These are phyloP conservation scores for Albophoma yamanashiensis DNA, from an alignment of 2,329 filamentous ascomycete genomes.

Conservation along the genomic window DNA sequence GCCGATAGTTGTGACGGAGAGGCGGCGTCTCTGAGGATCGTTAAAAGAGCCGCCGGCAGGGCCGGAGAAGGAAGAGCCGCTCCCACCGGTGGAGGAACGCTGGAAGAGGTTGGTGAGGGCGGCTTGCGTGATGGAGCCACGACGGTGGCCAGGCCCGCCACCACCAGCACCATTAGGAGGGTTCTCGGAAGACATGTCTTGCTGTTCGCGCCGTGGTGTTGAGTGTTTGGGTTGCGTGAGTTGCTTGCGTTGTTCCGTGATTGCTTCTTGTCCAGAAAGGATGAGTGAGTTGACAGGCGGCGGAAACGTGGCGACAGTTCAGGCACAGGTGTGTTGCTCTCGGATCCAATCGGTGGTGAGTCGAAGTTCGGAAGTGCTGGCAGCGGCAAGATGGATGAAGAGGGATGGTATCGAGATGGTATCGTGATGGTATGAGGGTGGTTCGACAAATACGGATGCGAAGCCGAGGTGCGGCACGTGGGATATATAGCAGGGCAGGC, in stretches of 20 bases:
- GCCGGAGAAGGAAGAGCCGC: constrained; percentile 30
- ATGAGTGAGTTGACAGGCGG: neutral
- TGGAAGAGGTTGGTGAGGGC: constrained; percentile 49
- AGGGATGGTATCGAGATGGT: constrained; percentile 11
- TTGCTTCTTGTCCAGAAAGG: neutral
- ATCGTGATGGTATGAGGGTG: constrained; percentile 14
- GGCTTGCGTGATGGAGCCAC: constrained; percentile 46
- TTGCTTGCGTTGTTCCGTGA: neutral
- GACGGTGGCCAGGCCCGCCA: constrained; percentile 33
- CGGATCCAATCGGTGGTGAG: neutral
- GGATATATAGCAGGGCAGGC: constrained; percentile 9
- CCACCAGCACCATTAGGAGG: constrained; percentile 18
- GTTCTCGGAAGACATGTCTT: constrained; percentile 23
- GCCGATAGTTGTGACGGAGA: constrained; percentile 65
- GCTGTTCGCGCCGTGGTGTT: constrained; percentile 2
- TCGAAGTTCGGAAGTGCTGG: neutral
- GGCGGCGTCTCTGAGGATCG: constrained; percentile 52
- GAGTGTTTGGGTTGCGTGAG: neutral
- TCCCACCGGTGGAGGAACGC: constrained; percentile 39
- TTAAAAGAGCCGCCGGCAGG: constrained; percentile 29
- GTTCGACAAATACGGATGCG: constrained; percentile 11
- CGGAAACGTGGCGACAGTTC: neutral
- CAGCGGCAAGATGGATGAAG: constrained; percentile 7
- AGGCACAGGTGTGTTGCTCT: neutral
- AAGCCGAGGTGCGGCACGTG: constrained; percentile 12